A percentile compares a stretch with the other conserved stretches of the same genome.
phyloP scores from a whole-genome alignment of 2,329 filamentous ascomycete genomes.

The Fusarium sp. region DNA sequence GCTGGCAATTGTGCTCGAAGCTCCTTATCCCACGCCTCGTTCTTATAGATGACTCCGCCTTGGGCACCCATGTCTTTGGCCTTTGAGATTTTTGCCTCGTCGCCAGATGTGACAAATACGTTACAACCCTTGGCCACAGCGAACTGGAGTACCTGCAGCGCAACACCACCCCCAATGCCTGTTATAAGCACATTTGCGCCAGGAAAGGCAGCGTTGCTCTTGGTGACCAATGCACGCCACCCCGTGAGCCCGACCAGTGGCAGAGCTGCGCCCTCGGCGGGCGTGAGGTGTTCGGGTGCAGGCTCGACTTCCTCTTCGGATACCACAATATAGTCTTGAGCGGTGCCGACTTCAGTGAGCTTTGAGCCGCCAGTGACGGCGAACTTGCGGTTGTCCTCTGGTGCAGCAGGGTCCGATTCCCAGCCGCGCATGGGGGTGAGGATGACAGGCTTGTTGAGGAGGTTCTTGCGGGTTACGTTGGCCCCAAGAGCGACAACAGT shows the following conservation, averaged over 20 bases:
- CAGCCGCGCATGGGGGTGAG: constrained; percentile 84
- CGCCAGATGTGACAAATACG: constrained; percentile 86
- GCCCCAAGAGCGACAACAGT: constrained; percentile 75
- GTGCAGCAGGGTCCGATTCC: constrained; percentile 77
- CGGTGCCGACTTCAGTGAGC: constrained; percentile 72
- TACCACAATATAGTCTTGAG: constrained; percentile 79
- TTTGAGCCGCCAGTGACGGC: constrained; percentile 78
- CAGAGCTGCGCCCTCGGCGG: constrained; percentile 84
- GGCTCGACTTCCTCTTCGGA: constrained; percentile 80
- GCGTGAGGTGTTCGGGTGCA: constrained; percentile 78
- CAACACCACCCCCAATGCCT: constrained; percentile 93
- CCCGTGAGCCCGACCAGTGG: constrained; percentile 89
- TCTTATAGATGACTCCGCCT: constrained; percentile 87
- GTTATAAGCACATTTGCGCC: constrained; percentile 87
- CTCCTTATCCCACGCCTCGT: constrained; percentile 84
- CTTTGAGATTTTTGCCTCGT: constrained; percentile 79
- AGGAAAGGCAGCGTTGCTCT: constrained; percentile 72
- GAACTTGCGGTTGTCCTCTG: constrained; percentile 73
- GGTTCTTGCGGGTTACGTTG: constrained; percentile 54
- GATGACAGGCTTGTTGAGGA: constrained; percentile 77
- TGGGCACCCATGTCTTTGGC: constrained; percentile 80
- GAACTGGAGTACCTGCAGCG: constrained; percentile 84
- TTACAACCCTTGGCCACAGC: constrained; percentile 79
- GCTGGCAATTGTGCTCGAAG: constrained; percentile 72
- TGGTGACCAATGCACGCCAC: constrained; percentile 87